Percentiles rank a stretch among this genome's conserved stretches.
Evolutionary conservation across 257 asterid genomes (phyloP).

Genomic region (Rhazya stricta): DNA sequence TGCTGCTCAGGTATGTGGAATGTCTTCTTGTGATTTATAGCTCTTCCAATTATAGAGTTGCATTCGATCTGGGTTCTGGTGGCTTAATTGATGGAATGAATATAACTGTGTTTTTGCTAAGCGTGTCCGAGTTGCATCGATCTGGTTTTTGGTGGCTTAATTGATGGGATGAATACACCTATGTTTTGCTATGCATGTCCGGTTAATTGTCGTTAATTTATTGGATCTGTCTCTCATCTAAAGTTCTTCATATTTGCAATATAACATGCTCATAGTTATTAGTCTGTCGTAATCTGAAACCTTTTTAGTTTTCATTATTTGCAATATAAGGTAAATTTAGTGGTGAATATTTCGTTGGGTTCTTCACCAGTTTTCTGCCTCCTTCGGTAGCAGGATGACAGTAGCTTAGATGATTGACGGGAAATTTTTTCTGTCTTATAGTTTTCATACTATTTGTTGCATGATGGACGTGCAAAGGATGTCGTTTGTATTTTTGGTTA

Average conservation of each 20-base stretch:
- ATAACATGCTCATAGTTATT: not conserved
- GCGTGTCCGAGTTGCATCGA: not conserved
- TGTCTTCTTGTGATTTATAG: not conserved
- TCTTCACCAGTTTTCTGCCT: not conserved
- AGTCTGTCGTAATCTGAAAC: not conserved
- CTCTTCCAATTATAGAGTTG: too few relatives aligned
- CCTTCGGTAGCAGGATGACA: not conserved
- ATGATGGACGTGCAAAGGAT: not conserved
- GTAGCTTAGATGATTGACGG: not conserved
- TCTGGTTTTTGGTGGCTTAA: not conserved
- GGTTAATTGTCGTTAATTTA: too few relatives aligned
- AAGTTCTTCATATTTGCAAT: not conserved
- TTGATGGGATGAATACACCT: not conserved
- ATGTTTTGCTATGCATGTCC: not conserved
- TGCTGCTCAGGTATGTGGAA: slow-evolving; percentile 35
- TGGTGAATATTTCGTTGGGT: too few relatives aligned
- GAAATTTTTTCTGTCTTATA: not conserved
- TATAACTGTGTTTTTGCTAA: not conserved
- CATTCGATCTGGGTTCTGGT: slow-evolving; percentile 2
- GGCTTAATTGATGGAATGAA: not conserved
- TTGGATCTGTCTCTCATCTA: not conserved
- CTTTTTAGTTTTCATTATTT: not conserved
- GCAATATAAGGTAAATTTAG: too few relatives aligned
- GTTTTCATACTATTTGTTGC: not conserved
- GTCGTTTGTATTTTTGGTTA: not conserved